These are phyloP conservation scores for Piper longum DNA, from an alignment of 164 flowering plant species.

Conservation along the genomic window DNA sequence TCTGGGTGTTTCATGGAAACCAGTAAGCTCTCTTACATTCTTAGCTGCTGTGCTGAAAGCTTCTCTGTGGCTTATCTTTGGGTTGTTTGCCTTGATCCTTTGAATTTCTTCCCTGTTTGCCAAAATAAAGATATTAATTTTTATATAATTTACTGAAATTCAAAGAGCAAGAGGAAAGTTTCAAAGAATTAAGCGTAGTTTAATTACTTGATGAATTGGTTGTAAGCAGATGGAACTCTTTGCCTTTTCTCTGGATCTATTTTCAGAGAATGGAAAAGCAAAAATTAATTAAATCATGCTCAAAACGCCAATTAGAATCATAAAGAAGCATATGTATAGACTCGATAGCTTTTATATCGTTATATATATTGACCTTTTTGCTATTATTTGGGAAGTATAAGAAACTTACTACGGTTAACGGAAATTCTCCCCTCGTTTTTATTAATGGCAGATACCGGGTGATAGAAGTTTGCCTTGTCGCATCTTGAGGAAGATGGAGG, in stretches of 20 bases:
- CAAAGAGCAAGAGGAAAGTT: no score
- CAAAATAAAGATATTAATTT: no score
- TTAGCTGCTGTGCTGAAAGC: constrained; percentile 94
- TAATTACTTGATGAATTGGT: constrained; percentile 82
- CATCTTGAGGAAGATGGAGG: constrained; percentile 52
- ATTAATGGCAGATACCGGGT: constrained; percentile 9
- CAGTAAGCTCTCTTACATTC: constrained; percentile 39
- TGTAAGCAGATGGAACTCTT: constrained; percentile 90
- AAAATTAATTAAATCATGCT: no score
- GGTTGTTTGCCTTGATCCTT: constrained; percentile 86
- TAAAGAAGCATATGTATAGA: no score
- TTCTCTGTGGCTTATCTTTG: constrained; percentile 79
- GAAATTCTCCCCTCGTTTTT: constrained; percentile 25
- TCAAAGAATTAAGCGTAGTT: not conserved
- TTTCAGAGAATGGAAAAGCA: constrained; percentile 1
- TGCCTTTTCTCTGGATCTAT: constrained; percentile 93
- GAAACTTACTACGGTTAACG: constrained; percentile 49
- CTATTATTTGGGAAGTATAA: not conserved
- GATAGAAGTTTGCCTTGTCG: constrained; percentile 23
- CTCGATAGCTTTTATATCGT: not conserved
- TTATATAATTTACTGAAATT: no score
- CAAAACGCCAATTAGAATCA: no score
- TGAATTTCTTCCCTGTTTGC: constrained; percentile 72
- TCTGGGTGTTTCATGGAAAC: no score
- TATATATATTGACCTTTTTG: no score